phyloP scores from a whole-genome alignment of 2,329 filamentous ascomycete species.

The Colletotrichum coccodes region DNA sequence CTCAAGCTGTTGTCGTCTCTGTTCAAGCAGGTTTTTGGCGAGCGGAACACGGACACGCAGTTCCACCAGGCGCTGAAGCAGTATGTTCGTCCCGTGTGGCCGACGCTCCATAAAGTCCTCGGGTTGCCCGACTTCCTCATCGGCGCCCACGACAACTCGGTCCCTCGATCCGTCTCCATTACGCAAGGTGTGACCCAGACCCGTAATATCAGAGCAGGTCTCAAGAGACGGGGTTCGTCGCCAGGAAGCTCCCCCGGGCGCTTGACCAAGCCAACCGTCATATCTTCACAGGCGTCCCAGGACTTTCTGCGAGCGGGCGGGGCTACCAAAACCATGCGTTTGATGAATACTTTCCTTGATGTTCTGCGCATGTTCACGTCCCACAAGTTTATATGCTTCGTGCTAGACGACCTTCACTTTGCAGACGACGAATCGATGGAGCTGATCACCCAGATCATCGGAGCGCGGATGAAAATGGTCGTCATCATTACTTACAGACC shows the following conservation, averaged over 20 bases:
- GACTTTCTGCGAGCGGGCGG: slow-evolving; percentile 69
- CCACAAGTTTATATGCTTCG: slow-evolving; percentile 89
- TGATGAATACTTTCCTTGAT: slow-evolving; percentile 90
- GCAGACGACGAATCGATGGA: slow-evolving; percentile 90
- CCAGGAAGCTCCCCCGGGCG: slow-evolving; percentile 55
- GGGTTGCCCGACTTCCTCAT: slow-evolving; percentile 77
- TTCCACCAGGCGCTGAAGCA: slow-evolving; percentile 71
- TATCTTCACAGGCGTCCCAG: slow-evolving; percentile 63
- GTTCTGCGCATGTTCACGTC: slow-evolving; percentile 83
- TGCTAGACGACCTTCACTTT: slow-evolving; percentile 89
- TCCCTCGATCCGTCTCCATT: slow-evolving; percentile 49
- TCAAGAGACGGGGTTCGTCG: slow-evolving; percentile 60
- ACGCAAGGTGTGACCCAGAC: slow-evolving; percentile 44
- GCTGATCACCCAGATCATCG: slow-evolving; percentile 82
- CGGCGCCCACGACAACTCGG: slow-evolving; percentile 55
- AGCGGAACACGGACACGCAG: slow-evolving; percentile 71
- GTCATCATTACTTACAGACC: slow-evolving; percentile 81
- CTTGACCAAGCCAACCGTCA: slow-evolving; percentile 43
- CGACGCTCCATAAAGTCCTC: slow-evolving; percentile 69
- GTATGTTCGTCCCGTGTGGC: slow-evolving; percentile 72
- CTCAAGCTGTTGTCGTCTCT: slow-evolving; percentile 73
- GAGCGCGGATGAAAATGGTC: slow-evolving; percentile 82
- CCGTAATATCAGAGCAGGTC: slow-evolving; percentile 42
- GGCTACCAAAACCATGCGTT: slow-evolving; percentile 73
- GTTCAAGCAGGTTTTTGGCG: slow-evolving; percentile 75